These are phyloP conservation scores for Neonothopanus nambi DNA, from an alignment of 1,284 basidiomycete genomes.

Conservation along the genomic window DNA sequence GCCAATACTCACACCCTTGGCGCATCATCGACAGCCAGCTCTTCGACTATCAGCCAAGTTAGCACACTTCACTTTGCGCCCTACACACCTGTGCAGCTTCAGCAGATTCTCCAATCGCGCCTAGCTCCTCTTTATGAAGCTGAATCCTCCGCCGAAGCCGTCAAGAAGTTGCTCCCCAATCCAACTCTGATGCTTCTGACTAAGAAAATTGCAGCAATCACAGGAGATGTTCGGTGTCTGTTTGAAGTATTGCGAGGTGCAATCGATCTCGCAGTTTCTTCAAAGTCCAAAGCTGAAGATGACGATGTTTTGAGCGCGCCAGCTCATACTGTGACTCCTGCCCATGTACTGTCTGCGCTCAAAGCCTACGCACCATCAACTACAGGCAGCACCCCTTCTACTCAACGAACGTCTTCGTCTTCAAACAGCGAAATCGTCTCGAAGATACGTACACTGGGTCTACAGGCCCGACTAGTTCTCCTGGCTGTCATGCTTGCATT, in stretches of 20 bases:
- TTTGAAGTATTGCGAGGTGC: constrained; percentile 78
- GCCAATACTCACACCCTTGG: constrained; percentile 83
- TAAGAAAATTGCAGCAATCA: constrained; percentile 75
- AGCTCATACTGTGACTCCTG: constrained; percentile 53
- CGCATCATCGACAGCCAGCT: constrained; percentile 43
- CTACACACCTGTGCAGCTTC: constrained; percentile 67
- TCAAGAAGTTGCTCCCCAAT: constrained; percentile 59
- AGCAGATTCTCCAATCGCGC: constrained; percentile 63
- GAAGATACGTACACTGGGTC: constrained; percentile 65
- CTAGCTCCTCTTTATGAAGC: constrained; percentile 41
- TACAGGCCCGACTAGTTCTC: constrained; percentile 71
- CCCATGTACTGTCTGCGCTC: constrained; percentile 65
- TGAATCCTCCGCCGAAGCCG: constrained; percentile 30
- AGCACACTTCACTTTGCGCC: constrained; percentile 75
- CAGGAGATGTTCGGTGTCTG: constrained; percentile 75
- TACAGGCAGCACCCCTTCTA: constrained; percentile 25
- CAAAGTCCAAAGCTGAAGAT: constrained; percentile 7
- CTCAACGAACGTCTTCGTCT: constrained; percentile 24
- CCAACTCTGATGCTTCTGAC: constrained; percentile 66
- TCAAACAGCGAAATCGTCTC: constrained; percentile 61
- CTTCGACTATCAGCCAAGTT: constrained; percentile 41
- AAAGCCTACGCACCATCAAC: constrained; percentile 65
- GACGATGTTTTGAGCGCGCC: constrained; percentile 41
- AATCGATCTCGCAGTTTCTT: constrained; percentile 60
- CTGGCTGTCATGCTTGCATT: constrained; percentile 63